These are phyloP conservation scores for Penicillium chermesinum DNA, from an alignment of 495 filamentous ascomycete genomes.

Conservation along the genomic window DNA sequence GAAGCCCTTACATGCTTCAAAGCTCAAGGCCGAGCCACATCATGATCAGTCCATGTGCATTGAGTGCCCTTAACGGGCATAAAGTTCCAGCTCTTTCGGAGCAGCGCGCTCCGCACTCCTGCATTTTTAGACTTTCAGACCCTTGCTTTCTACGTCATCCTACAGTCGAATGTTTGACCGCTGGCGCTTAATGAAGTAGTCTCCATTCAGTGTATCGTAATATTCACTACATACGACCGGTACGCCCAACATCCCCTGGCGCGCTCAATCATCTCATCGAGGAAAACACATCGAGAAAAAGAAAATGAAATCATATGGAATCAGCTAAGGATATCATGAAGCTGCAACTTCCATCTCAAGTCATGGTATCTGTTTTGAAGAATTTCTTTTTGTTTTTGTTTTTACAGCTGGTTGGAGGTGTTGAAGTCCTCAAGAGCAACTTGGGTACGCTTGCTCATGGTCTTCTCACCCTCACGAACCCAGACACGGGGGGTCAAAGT, in stretches of 20 bases:
- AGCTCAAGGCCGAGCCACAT: no score
- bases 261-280: slow-evolving; percentile 17
- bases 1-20: no score
- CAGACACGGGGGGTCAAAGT: slow-evolving; percentile 73
- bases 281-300: slow-evolving; percentile 2
- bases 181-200: slow-evolving; percentile 15
- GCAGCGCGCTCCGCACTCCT: no score
- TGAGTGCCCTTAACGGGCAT: no score
- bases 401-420: slow-evolving; percentile 78
- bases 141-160: neutral
- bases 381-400: neutral
- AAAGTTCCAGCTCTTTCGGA: no score
- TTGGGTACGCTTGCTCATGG: slow-evolving; percentile 77
- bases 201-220: no score
- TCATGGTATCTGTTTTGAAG: slow-evolving; percentile 1
- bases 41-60: no score
- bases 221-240: slow-evolving; percentile 30
- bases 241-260: slow-evolving; percentile 24
- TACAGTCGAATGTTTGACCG: neutral
- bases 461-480: slow-evolving; percentile 95
- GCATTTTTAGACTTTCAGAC: no score
- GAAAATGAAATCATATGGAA: slow-evolving; percentile 7
- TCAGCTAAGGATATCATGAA: neutral
- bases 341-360: neutral
- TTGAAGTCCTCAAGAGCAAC: slow-evolving; percentile 89